Conservation (phyloP, 2,329 filamentous ascomycete genomes). For the Emmonsiellopsis sp. region DNA sequence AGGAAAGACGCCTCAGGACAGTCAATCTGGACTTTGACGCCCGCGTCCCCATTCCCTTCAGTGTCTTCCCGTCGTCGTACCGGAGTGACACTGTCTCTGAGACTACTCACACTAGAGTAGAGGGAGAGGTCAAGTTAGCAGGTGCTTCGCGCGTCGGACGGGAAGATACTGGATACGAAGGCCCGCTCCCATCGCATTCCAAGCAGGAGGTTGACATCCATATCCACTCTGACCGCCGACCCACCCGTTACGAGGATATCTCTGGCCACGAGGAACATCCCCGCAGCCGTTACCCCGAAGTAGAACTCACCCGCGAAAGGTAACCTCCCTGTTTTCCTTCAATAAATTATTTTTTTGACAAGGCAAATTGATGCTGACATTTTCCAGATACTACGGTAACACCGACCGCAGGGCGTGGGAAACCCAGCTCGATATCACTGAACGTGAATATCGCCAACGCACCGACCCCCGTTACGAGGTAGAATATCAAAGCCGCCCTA, state of each 20-base stretch:
- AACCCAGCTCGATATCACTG: slow-evolving; percentile 44
- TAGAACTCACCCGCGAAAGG: slow-evolving; percentile 44
- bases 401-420: slow-evolving; percentile 33
- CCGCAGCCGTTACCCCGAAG: slow-evolving; percentile 36
- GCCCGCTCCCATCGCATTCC: slow-evolving; percentile 58
- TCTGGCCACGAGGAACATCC: slow-evolving; percentile 27
- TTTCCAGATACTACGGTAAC: slow-evolving; percentile 17
- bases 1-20: slow-evolving; percentile 70
- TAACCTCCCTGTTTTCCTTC: slow-evolving; percentile 24
- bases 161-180: slow-evolving; percentile 80
- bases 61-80: slow-evolving; percentile 99
- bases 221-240: slow-evolving; percentile 43
- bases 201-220: slow-evolving; percentile 72
- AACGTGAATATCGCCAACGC: slow-evolving; percentile 58
- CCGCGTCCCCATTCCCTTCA: slow-evolving; percentile 97
- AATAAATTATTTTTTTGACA: slow-evolving; percentile 10
- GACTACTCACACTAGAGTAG: slow-evolving; percentile 68
- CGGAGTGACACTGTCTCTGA: slow-evolving; percentile 61
- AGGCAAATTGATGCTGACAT: no score
- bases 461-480: slow-evolving; percentile 45
- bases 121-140: slow-evolving; percentile 75
- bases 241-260: slow-evolving; percentile 25
- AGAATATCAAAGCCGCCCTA: slow-evolving; percentile 32
- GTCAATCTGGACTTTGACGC: slow-evolving; percentile 99
- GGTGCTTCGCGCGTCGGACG: slow-evolving; percentile 79